Base-by-base conservation (phyloP, 208 protist species). In the Blastocrithidia nonstop region DNA sequence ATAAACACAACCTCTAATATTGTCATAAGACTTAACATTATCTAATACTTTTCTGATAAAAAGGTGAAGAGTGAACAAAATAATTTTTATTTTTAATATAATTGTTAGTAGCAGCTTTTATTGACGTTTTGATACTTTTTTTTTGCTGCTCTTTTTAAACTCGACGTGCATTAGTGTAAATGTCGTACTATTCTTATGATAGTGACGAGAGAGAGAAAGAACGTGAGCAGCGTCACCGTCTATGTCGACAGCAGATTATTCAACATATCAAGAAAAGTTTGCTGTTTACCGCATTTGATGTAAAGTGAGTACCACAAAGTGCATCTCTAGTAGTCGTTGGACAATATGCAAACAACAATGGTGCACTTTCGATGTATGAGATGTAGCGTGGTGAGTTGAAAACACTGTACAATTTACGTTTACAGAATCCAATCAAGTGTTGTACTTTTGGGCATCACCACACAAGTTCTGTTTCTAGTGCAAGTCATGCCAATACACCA, bases 231-330 rank as follows among this genome's bases (percentile, higher is more conserved):
- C 8, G 19, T 13, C 19, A 22, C 9, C 69, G 64, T 15, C 39
- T 79, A 6, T 69, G 77, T 17, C 81, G 80, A 6, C 90, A 94
- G 53, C 84, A 95, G 45, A 93, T 96, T 36, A 82, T 97, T 37
- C 78, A 93, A 39, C 88, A 97, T 54, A 68, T 87, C 1, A 66
- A 75, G 15, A 94, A 96, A 54, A 80, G 61, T 27, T 50, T 97
- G 8, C 75, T 83, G 21, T 93, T 84, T 50, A 97, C 89, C 6
- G 54, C 78, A 9, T 94, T 91, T 44, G 93, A 95, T 48, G 64
- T 76, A 6, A 67, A 70, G 41, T 97, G 93, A 89, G 63, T 95
- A 6, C 93, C 93, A 17, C 56, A 80, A 33, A 80, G 57, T 45
- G 76, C 81, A 5, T 61, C 63, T 29, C 71, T 94, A 46, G 64